Conservation (phyloP, 2,329 filamentous ascomycete species). For the Ampelomyces quisqualis region DNA sequence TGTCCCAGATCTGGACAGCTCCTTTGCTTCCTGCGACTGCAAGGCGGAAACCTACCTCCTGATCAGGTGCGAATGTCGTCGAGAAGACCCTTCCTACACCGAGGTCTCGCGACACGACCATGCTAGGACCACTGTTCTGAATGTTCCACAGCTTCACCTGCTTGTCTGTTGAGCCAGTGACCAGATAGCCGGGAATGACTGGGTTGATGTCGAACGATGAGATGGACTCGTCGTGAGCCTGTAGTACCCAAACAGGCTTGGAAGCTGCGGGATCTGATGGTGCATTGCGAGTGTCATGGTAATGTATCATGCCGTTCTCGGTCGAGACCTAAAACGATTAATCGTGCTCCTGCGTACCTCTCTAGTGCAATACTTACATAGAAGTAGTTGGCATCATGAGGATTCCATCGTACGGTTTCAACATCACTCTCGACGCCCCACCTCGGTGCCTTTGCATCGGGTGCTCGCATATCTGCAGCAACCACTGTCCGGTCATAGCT, state of each 20-base stretch:
- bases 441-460: constrained; percentile 74
- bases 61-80: constrained; percentile 83
- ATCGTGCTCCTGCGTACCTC: constrained; percentile 2
- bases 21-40: constrained; percentile 95
- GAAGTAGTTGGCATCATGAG: constrained; percentile 89
- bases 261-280: constrained; percentile 70
- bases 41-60: constrained; percentile 86
- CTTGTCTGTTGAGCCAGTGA: constrained; percentile 90
- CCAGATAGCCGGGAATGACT: constrained; percentile 86
- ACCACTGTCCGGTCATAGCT: constrained; percentile 94
- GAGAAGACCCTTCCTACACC: constrained; percentile 96
- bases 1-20: constrained; percentile 92
- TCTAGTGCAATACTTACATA: constrained; percentile 59
- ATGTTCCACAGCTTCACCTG: constrained; percentile 98
- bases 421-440: constrained; percentile 97
- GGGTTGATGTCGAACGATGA: constrained; percentile 92
- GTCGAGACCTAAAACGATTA: constrained; percentile 61
- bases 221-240: constrained; percentile 90
- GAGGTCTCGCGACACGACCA: constrained; percentile 88
- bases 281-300: constrained; percentile 79
- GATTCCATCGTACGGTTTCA: constrained; percentile 89
- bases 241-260: constrained; percentile 89
- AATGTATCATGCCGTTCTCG: constrained; percentile 87
- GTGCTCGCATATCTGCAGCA: constrained; percentile 93
- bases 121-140: constrained; percentile 72